Percentiles rank a stretch among this genome's conserved stretches.
Evolutionary conservation across 805 yeast species (phyloP).

Genomic region (Myxozyma monticola): DNA sequence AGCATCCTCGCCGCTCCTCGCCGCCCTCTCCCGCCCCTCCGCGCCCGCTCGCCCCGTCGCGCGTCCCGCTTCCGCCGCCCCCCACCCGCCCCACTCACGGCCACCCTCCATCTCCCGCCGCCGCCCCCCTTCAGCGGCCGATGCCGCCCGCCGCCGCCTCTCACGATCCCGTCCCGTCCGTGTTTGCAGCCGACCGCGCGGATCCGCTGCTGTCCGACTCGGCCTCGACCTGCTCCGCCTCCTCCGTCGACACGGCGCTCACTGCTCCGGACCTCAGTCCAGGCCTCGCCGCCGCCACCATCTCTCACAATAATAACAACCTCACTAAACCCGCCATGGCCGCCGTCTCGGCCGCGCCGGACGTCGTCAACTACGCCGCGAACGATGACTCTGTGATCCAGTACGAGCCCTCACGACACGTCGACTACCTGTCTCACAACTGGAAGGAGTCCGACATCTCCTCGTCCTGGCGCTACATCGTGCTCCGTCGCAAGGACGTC

Average conservation of each 20-base stretch:
- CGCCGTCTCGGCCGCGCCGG: slow-evolving; percentile 22
- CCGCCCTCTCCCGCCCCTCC: neutral
- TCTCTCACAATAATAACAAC: neutral
- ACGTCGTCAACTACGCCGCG: slow-evolving; percentile 22
- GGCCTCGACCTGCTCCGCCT: slow-evolving; percentile 13
- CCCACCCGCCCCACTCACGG: neutral
- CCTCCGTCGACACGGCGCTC: slow-evolving; percentile 17
- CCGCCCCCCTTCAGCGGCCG: slow-evolving; percentile 5
- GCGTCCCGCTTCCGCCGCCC: neutral
- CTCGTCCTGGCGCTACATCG: slow-evolving; percentile 93
- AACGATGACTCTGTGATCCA: slow-evolving; percentile 76
- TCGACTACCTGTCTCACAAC: slow-evolving; percentile 90
- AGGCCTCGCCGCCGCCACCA: neutral
- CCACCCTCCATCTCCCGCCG: neutral
- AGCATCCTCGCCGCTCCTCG: neutral
- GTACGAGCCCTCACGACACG: slow-evolving; percentile 83
- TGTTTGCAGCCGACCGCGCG: slow-evolving; percentile 3
- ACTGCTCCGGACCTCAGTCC: slow-evolving; percentile 14
- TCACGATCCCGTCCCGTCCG: slow-evolving; percentile 6
- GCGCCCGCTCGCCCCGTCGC: neutral
- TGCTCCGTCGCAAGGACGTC: slow-evolving; percentile 74
- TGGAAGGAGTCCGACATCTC: slow-evolving; percentile 96
- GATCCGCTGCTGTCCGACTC: slow-evolving; percentile 16
- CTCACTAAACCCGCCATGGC: neutral
- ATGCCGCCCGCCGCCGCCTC: slow-evolving; percentile 9